Evolutionary conservation across 2,329 filamentous ascomycete genomes (phyloP).

Genomic region (Cordyceps farinosa): DNA sequence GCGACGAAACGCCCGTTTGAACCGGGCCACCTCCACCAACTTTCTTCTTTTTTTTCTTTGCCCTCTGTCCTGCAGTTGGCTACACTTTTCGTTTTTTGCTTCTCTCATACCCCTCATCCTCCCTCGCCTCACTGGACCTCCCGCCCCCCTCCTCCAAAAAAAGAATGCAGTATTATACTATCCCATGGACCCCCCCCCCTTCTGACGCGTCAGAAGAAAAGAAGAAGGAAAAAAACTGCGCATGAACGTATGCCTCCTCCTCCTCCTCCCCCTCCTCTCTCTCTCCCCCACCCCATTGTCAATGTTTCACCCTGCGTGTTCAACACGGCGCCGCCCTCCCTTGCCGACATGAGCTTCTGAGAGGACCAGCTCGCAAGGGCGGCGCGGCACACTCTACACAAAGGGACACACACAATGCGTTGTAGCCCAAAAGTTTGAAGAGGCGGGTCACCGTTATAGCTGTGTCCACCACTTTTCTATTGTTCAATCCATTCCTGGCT

Average conservation of each 20-base stretch:
- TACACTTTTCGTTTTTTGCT: neutral
- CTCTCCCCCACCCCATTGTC: neutral
- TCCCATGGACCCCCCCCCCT: neutral
- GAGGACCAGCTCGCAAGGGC: too few species aligned
- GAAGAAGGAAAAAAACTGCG: neutral
- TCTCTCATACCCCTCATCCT: neutral
- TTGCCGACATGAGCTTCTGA: neutral
- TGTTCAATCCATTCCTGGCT: neutral
- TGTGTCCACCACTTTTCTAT: neutral
- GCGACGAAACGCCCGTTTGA: constrained; percentile 1
- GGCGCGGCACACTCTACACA: too few species aligned
- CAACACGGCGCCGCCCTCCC: neutral
- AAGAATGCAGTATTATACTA: constrained; percentile 1
- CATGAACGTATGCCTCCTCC: neutral
- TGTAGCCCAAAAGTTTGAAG: too few species aligned
- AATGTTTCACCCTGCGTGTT: constrained; percentile 15
- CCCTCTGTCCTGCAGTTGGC: neutral
- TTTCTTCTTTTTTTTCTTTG: neutral
- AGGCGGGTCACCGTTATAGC: neutral
- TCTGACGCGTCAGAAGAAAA: too few species aligned
- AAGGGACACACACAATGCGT: too few species aligned
- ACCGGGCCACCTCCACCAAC: neutral
- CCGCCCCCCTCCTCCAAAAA: neutral
- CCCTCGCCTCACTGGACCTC: neutral
- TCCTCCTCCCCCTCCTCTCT: neutral